These are phyloP conservation scores for Fusarium algeriense DNA, from an alignment of 2,329 filamentous ascomycete species.

Conservation along the genomic window DNA sequence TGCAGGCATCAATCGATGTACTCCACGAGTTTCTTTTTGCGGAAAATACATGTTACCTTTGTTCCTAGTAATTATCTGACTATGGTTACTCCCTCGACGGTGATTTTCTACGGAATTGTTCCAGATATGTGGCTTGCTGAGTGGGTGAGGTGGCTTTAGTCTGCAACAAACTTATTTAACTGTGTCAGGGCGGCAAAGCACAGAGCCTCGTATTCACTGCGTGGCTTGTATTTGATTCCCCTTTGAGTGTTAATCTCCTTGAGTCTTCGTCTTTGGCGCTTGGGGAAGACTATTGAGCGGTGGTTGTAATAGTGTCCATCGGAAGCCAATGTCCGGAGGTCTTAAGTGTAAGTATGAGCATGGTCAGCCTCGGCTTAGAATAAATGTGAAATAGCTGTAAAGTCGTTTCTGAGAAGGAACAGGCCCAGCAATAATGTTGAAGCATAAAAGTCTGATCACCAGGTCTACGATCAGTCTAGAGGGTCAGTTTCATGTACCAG, in stretches of 20 bases:
- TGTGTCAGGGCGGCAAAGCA: not conserved
- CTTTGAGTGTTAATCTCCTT: not conserved
- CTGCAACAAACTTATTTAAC: not conserved
- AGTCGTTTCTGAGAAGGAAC: not conserved
- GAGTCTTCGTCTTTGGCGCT: not conserved
- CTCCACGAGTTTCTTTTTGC: not conserved
- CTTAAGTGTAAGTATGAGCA: no score
- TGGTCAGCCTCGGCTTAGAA: not conserved
- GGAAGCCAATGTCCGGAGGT: not conserved
- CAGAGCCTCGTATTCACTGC: not conserved
- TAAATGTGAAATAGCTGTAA: not conserved
- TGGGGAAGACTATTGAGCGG: conserved; percentile 1
- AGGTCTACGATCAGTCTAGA: not conserved
- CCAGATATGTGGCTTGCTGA: not conserved
- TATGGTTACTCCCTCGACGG: not conserved
- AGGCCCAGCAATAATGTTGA: no score
- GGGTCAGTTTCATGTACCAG: no score
- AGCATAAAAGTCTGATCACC: not conserved
- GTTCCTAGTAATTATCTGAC: not conserved
- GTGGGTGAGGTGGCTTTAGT: not conserved
- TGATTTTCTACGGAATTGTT: not conserved
- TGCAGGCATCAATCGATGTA: not conserved
- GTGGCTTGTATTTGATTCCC: not conserved
- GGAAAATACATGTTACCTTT: not conserved
- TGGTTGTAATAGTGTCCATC: not conserved